Evolutionary conservation across 2,329 filamentous ascomycete genomes (phyloP).

Genomic region (Coniella lustricola): DNA sequence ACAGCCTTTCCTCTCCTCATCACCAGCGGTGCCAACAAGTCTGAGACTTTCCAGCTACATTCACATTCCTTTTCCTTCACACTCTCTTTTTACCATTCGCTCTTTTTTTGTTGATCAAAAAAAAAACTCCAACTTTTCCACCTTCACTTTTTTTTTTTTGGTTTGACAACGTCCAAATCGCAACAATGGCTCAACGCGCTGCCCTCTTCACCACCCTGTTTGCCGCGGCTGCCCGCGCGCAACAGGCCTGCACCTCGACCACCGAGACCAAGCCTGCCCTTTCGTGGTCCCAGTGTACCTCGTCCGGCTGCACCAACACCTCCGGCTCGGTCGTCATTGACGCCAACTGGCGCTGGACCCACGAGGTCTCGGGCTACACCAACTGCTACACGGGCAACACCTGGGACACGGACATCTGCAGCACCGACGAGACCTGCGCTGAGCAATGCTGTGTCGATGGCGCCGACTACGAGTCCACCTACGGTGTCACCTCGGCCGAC

Average conservation of each 20-base stretch:
- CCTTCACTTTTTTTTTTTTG: constrained; percentile 9
- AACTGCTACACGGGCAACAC: constrained; percentile 53
- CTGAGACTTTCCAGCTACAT: constrained; percentile 4
- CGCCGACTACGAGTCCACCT: constrained; percentile 37
- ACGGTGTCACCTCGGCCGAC: constrained; percentile 38
- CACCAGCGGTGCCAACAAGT: constrained; percentile 11
- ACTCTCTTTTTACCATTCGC: not conserved
- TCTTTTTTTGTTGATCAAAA: not conserved
- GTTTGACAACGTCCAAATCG: too few relatives aligned
- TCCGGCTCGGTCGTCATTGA: constrained; percentile 48
- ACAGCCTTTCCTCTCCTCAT: constrained; percentile 2
- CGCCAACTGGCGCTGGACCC: constrained; percentile 57
- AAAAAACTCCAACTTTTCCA: constrained; percentile 6
- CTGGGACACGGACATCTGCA: constrained; percentile 28
- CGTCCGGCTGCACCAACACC: constrained; percentile 43
- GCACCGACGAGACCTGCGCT: constrained; percentile 35
- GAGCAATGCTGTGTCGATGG: constrained; percentile 39
- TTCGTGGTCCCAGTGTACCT: constrained; percentile 46
- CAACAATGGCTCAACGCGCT: constrained; percentile 15
- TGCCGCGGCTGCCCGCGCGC: constrained; percentile 35
- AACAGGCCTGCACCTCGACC: constrained; percentile 42
- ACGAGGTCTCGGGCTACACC: constrained; percentile 35
- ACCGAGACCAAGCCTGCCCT: constrained; percentile 47
- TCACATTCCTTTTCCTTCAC: constrained; percentile 8
- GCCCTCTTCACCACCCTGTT: constrained; percentile 32